Evolutionary conservation across 2,329 filamentous ascomycete genomes (phyloP).

Genomic region (Xylaria sp.): DNA sequence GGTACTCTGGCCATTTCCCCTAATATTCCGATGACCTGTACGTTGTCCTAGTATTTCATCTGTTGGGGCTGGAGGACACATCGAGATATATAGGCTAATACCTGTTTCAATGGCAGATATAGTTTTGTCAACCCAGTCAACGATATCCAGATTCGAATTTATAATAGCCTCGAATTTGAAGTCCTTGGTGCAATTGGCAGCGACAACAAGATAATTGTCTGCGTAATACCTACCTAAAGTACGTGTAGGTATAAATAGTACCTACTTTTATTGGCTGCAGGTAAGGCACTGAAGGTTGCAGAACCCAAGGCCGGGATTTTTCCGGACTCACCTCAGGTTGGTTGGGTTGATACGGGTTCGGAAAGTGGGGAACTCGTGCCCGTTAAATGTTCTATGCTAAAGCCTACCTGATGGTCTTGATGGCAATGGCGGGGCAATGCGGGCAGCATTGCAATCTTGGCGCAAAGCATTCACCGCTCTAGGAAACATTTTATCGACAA

Average conservation of each 20-base stretch:
- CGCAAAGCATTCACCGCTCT: slow-evolving; percentile 34
- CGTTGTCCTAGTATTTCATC: not conserved
- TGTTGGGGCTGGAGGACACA: not conserved
- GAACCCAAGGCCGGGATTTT: slow-evolving; percentile 1
- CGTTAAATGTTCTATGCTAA: not conserved
- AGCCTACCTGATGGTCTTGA: not conserved
- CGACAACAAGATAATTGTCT: no score
- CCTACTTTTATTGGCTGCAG: not conserved
- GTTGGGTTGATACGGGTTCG: not conserved
- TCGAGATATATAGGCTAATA: slow-evolving; percentile 9
- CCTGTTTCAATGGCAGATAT: not conserved
- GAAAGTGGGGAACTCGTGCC: slow-evolving; percentile 3
- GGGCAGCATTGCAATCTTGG: slow-evolving; percentile 31
- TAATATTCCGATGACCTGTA: not conserved
- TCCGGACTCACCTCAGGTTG: not conserved
- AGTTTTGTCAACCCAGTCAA: not conserved
- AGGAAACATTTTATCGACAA: slow-evolving; percentile 34
- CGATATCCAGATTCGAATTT: not conserved
- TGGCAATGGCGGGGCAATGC: slow-evolving; percentile 35
- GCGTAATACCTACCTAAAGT: no score
- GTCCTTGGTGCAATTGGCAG: no score
- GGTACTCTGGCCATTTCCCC: not conserved
- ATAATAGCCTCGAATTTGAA: not conserved
- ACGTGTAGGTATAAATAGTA: no score
- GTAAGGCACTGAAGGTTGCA: not conserved